A percentile compares a stretch with the other conserved stretches of the same genome.
These are phyloP conservation scores for Chaetomiaceae sp. DNA, from an alignment of 2,329 filamentous ascomycete species.

Conservation along the genomic window DNA sequence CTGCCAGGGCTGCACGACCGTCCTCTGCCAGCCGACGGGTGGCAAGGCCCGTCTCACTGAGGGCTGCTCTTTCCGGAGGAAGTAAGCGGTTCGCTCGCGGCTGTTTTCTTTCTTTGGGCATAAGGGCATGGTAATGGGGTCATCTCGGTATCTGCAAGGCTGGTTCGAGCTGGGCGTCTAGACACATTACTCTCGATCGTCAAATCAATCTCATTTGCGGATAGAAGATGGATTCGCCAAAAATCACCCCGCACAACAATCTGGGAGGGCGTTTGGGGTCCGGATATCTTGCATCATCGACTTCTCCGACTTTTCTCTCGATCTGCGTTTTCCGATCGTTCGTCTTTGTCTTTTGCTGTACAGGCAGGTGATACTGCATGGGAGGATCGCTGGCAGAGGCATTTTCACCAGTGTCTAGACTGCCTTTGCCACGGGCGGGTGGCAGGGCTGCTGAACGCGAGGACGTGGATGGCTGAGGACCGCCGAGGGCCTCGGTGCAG, in stretches of 20 bases:
- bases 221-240: slow-evolving; percentile 67
- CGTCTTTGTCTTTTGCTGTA: slow-evolving; percentile 38
- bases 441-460: slow-evolving; percentile 42
- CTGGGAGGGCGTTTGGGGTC: slow-evolving; percentile 66
- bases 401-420: slow-evolving; percentile 51
- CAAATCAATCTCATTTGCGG: slow-evolving; percentile 51
- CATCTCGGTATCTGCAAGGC: slow-evolving; percentile 56
- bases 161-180: slow-evolving; percentile 32
- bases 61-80: slow-evolving; percentile 99
- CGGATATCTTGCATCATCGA: slow-evolving; percentile 74
- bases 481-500: slow-evolving; percentile 53
- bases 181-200: slow-evolving; percentile 35
- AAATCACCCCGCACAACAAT: slow-evolving; percentile 45
- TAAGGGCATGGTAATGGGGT: slow-evolving; percentile 48
- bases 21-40: slow-evolving; percentile 98
- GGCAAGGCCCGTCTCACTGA: slow-evolving; percentile 98
- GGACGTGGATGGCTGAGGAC: slow-evolving; percentile 61
- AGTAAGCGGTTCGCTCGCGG: slow-evolving; percentile 65
- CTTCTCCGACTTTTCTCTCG: slow-evolving; percentile 37
- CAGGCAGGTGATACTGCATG: slow-evolving; percentile 43
- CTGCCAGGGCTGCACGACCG: slow-evolving; percentile 99
- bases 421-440: slow-evolving; percentile 30
- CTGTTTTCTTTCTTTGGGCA: slow-evolving; percentile 41
- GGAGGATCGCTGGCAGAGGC: slow-evolving; percentile 56
- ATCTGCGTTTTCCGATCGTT: slow-evolving; percentile 39